Evolutionary conservation across 768 basidiomycete species (phyloP), one percentile per base, ranked within the genome.

Genomic region (Termitomyces sp.): DNA sequence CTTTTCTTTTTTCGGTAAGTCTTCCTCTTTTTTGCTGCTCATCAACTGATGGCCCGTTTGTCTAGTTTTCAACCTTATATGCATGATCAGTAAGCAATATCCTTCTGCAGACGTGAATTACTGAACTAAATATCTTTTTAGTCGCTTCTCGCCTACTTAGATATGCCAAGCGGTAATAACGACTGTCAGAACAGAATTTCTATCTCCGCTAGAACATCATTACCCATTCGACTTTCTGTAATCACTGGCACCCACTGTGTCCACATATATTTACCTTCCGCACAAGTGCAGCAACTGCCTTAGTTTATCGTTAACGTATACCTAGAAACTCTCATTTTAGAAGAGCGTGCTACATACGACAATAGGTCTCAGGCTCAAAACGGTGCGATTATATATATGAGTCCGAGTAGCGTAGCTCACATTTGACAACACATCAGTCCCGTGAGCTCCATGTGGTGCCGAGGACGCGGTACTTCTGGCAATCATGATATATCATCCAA

Each of bases 61-160:
- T 54, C 47, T 40, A 82, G 81, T 80, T 18, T 93, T 92, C 77
- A 95, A 95, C 70, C 73, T 89, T 54, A 62, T 85, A 22, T 71
- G 77, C 48, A 87, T 85, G 2, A 82, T 86, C 43, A 64, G 74
- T 76, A 50, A 69, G 74, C 60, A 12, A 33, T 14, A 22, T 26
- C 27, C 27, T 37, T 53, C 33, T 26, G 20, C 6, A 22, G 4
- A n/a, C 27, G 32, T 14, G 16, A 14, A 26, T 14, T 6, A 12
- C 8, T 37, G 34, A 39, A 42, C 51, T 62, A 14, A 58, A 36
- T 64, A 66, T 74, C 42, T 47, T 55, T 49, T 10, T 42, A 76
- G 80, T 89, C 56, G 89, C 88, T 7, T 89, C 89, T 26, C 81
- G 87, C 45, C 87, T 82, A 73, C 75, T 91, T 46, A 82, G 87